These are phyloP conservation scores for Aegilops speltoides DNA, from an alignment of 176 grass and related monocot species.

Conservation along the genomic window DNA sequence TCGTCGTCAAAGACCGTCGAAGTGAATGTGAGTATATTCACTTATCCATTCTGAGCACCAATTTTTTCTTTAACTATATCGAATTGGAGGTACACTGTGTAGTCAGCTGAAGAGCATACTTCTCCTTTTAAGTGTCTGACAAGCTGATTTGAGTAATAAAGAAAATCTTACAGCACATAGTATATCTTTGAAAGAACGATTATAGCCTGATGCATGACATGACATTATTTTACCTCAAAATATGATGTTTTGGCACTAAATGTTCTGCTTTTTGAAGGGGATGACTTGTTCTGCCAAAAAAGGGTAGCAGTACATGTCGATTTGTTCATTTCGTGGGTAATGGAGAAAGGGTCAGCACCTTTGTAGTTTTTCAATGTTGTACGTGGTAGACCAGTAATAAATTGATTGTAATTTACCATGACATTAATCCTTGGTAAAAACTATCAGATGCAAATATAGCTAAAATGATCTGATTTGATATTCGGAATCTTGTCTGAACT, in stretches of 20 bases:
- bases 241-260: neutral
- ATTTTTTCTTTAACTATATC: neutral
- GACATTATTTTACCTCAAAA: neutral
- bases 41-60: neutral
- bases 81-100: neutral
- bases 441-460: neutral
- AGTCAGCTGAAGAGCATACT: neutral
- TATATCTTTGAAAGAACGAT: neutral
- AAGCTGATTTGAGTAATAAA: neutral
- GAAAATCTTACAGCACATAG: neutral
- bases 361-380: neutral
- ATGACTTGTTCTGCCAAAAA: neutral
- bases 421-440: neutral
- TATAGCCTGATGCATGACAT: neutral
- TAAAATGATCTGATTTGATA: neutral
- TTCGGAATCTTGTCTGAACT: neutral
- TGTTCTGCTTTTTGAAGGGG: constrained; percentile 1
- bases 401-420: neutral
- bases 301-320: neutral
- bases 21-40: constrained; percentile 9
- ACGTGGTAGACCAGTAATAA: neutral
- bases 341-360: no score
- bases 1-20: neutral
- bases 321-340: no score
- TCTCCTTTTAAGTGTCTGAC: no score